A percentile compares a stretch with the other conserved stretches of the same genome.
phyloP scores from a whole-genome alignment of 257 asterid species.

The Solanum virginianum region DNA sequence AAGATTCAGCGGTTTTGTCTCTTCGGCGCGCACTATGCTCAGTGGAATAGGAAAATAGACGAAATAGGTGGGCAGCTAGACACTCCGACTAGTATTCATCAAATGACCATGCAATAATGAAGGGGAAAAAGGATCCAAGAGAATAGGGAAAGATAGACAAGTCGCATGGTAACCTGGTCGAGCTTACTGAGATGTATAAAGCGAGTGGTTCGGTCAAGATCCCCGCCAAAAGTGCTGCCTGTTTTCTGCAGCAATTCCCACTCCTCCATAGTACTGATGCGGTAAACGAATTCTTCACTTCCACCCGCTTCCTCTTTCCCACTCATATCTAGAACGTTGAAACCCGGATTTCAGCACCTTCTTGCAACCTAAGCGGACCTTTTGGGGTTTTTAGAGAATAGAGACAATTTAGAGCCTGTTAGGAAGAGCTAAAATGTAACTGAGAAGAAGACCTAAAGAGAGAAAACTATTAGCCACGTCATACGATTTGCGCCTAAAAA shows the following conservation, averaged over 20 bases:
- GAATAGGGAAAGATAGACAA: neutral
- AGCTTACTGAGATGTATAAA: conserved; percentile 78
- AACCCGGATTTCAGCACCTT: neutral
- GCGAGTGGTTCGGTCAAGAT: conserved; percentile 49
- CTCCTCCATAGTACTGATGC: conserved; percentile 70
- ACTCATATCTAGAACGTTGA: neutral
- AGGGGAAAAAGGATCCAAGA: neutral
- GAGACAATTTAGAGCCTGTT: too few species aligned
- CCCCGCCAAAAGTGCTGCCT: conserved; percentile 50
- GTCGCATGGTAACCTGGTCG: conserved; percentile 37
- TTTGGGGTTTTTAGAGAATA: too few species aligned
- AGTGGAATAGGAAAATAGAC: neutral
- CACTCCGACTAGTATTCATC: neutral
- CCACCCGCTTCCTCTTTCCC: neutral
- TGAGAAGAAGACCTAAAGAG: too few species aligned
- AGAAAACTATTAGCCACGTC: too few species aligned
- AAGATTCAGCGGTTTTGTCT: neutral
- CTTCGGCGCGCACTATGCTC: neutral
- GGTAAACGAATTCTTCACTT: conserved; percentile 36
- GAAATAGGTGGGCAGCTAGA: neutral
- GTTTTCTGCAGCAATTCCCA: conserved; percentile 52
- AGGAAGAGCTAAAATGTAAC: too few species aligned
- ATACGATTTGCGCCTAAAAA: too few species aligned
- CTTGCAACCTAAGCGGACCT: neutral
- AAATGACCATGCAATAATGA: neutral